Conservation (phyloP, 2,329 filamentous ascomycete genomes). For the Stachybotrys chartarum region DNA sequence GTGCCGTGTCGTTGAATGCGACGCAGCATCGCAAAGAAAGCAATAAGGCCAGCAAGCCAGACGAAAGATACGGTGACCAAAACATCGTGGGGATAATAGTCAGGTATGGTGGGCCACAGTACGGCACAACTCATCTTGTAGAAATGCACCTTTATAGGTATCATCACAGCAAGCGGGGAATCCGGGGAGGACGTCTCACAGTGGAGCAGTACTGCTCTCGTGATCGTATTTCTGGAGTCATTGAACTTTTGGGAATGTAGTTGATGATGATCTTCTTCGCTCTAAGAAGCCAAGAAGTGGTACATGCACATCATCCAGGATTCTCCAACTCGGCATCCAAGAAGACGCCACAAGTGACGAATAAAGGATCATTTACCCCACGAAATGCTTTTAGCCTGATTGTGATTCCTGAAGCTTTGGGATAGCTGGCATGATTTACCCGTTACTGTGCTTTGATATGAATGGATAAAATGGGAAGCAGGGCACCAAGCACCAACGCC, state of each 20-base stretch:
- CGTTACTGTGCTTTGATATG: too few relatives aligned
- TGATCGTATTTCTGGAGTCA: background rate
- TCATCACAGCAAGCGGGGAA: background rate
- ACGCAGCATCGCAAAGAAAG: background rate
- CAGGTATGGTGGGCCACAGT: too few relatives aligned
- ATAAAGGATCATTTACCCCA: background rate
- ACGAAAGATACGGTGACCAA: background rate
- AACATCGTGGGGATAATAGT: background rate
- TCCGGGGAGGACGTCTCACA: background rate
- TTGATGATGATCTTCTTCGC: background rate
- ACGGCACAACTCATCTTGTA: background rate
- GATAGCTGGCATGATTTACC: too few relatives aligned
- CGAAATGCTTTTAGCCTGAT: background rate
- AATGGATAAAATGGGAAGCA: too few relatives aligned
- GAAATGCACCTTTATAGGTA: background rate
- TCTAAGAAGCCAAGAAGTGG: background rate
- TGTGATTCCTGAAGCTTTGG: background rate
- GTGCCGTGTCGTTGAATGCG: background rate
- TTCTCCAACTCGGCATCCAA: background rate
- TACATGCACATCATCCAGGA: background rate
- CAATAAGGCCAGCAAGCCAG: background rate
- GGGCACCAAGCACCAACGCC: too few relatives aligned
- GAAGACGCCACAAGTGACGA: background rate
- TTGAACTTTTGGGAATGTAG: background rate
- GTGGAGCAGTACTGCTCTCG: background rate